Evolutionary conservation across 2,329 filamentous ascomycete genomes (phyloP), one percentile per base, ranked within the genome.

Genomic region (Fusarium circinatum): DNA sequence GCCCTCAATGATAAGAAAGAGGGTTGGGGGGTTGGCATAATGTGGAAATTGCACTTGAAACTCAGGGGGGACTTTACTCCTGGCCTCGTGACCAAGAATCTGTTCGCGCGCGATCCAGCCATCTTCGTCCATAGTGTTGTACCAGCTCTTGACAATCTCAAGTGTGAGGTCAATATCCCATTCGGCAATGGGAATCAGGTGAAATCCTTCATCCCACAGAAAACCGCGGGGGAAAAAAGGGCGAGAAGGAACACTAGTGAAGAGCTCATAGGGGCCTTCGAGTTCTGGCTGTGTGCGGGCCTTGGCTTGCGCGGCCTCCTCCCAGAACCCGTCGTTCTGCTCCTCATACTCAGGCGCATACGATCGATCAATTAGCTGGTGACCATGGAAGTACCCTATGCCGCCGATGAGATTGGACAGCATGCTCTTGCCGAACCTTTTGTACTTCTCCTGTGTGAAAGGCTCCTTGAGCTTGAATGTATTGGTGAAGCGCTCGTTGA

Each of bases 101-200:
- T 98, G 95, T 85, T 99, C 96, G 58, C 96, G 92, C 7, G 92
- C 94, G 80, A 99, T 98, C 96, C 96, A 99, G 61, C 96, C 96
- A 81, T 98, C 95, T 22, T 96, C 93, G 75, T 99, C 96, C 89
- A 98, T 98, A 24, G 97, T 89, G 73, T 92, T 94, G 85, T 97
- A 97, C 96, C 96, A 99, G 83, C 94, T 98, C 84, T 93, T 94
- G 71, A 98, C 89, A 74, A 99, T 94, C 72, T 98, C 94, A 36
- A 93, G 85, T 7, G 94, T 91, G 58, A 98, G 88, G 79, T 98
- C 95, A 59, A 95, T 90, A 80, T 99, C 96, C 93, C 95, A 99
- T 75, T 99, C 96, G 26, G 94, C 89, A 61, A 99, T 92, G 4
- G 95, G 95, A 54, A 98, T 86, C 41, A 99, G 86, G 79, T 99